Base-by-base conservation (phyloP, 768 basidiomycete genomes). In the Suillus luteus region DNA sequence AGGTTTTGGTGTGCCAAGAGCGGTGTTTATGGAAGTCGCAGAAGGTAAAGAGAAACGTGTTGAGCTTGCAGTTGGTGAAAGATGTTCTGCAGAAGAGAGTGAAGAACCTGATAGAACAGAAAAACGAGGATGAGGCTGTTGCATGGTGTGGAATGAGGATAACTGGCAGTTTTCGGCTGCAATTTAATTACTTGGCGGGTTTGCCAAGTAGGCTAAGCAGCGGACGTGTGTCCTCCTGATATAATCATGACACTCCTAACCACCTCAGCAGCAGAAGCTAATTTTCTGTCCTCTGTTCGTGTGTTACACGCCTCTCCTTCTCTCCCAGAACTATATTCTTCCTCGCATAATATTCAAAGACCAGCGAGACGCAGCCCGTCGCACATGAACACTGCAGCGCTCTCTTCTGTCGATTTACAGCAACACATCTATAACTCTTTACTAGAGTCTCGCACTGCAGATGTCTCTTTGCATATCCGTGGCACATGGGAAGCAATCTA, bases 371-470 rank as follows among this genome's bases (percentile, higher is more conserved):
- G 48, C n/a, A 57, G 31, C 33, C 27, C 40, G 31, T 31, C 31
- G 17, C 62, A 46, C 68, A 80, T 82, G 79, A 77, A 75, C 65
- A 75, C 81, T 43, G 75, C 77, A 31, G 52, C 76, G 35, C 79
- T 82, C 43, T 83, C 85, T 38, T 80, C 87, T 3, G 72, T 76
- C 14, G 83, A 85, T 65, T 81, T 93, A 14, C 90, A 93, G 71
- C 81, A 82, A 46, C 93, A 96, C 75, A 80, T 95, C 27, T 94
- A 94, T 75, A 71, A 78, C 46, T 85, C 91, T 6, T 88, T 95
- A 73, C 78, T 95, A 5, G 79, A 86, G 62, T 85, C 85, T 31
- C 82, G 81, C 64, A 92, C 93, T 0, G 83, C 92, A 19, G 95
- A 96, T 78, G 86, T 96, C 66, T 83, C 87, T 48, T 78, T 97